phyloP scores from a whole-genome alignment of 2,329 filamentous ascomycete genomes.

The Paecilomyces niveus region DNA sequence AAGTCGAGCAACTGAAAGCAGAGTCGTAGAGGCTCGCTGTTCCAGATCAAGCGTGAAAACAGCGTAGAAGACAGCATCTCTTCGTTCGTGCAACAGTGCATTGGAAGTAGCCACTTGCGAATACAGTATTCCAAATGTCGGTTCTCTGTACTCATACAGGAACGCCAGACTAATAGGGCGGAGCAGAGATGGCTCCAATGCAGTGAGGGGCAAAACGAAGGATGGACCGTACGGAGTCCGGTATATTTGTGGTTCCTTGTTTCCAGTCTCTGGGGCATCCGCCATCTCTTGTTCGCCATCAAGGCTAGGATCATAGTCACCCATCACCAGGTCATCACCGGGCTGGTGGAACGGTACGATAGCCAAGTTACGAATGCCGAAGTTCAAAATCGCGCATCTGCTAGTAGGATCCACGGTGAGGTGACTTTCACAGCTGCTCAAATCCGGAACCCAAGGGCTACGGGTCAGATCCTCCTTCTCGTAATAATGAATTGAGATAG shows the following conservation, averaged over 20 bases:
- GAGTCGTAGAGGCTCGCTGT: slow-evolving; percentile 85
- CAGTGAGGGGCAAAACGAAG: slow-evolving; percentile 84
- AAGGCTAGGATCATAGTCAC: slow-evolving; percentile 78
- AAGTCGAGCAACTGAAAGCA: slow-evolving; percentile 76
- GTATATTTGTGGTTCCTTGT: slow-evolving; percentile 27
- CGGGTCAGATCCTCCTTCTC: slow-evolving; percentile 84
- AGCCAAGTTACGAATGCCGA: slow-evolving; percentile 79
- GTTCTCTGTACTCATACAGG: slow-evolving; percentile 92
- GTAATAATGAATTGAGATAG: slow-evolving; percentile 95
- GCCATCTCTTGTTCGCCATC: slow-evolving; percentile 52
- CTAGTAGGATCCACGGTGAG: slow-evolving; percentile 85
- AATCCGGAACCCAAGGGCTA: slow-evolving; percentile 70
- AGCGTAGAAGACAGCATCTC: slow-evolving; percentile 80
- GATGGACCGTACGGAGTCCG: slow-evolving; percentile 76
- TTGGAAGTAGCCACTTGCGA: slow-evolving; percentile 66
- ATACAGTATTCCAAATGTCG: slow-evolving; percentile 90
- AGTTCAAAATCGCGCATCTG: slow-evolving; percentile 89
- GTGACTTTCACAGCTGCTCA: slow-evolving; percentile 71
- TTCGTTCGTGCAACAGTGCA: slow-evolving; percentile 66
- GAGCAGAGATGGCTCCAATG: slow-evolving; percentile 78
- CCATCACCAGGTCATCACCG: slow-evolving; percentile 84
- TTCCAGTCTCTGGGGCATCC: slow-evolving; percentile 19
- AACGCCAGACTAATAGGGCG: slow-evolving; percentile 90
- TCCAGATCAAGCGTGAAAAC: slow-evolving; percentile 94
- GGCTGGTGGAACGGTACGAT: slow-evolving; percentile 86